A percentile compares a stretch with the other conserved stretches of the same genome.
phyloP scores from a whole-genome alignment of 352 stramenopile species.

The Globisporangium abappressorium region DNA sequence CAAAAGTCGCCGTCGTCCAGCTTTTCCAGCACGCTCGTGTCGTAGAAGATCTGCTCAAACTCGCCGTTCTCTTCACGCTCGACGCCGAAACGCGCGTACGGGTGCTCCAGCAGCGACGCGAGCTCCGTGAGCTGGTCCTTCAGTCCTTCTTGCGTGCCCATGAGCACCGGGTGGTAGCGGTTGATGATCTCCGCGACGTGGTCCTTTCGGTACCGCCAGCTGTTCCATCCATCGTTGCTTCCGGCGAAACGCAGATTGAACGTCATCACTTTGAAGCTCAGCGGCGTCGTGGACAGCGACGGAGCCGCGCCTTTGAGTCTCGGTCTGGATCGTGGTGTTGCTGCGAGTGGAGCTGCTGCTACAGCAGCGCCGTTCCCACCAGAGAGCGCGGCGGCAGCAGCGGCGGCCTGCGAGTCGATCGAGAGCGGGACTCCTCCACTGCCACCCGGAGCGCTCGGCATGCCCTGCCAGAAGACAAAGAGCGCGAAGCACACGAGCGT shows the following conservation, averaged over 20 bases:
- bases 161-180: conserved; percentile 64
- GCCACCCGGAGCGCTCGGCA: conserved; percentile 7
- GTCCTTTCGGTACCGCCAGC: conserved; percentile 69
- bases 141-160: conserved; percentile 74
- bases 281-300: conserved; percentile 29
- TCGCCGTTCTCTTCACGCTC: conserved; percentile 69
- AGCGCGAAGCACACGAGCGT: conserved; percentile 67
- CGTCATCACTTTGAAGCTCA: conserved; percentile 78
- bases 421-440: conserved; percentile 11
- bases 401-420: conserved; percentile 35
- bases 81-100: conserved; percentile 73
- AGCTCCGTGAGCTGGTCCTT: conserved; percentile 66
- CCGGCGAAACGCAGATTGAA: conserved; percentile 79
- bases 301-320: conserved; percentile 39
- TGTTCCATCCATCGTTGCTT: conserved; percentile 58
- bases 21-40: conserved; percentile 44
- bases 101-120: conserved; percentile 42
- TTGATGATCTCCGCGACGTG: conserved; percentile 75
- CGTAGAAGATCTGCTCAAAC: conserved; percentile 84
- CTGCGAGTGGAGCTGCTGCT: background rate
- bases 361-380: conserved; percentile 13
- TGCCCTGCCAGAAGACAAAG: conserved; percentile 50
- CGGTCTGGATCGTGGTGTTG: conserved; percentile 14
- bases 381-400: conserved; percentile 28
- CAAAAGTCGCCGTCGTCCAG: conserved; percentile 72